Evolutionary conservation across 31 red algal genomes (phyloP), one percentile per base, ranked within the genome.

Genomic region (Endocladia muricata): DNA sequence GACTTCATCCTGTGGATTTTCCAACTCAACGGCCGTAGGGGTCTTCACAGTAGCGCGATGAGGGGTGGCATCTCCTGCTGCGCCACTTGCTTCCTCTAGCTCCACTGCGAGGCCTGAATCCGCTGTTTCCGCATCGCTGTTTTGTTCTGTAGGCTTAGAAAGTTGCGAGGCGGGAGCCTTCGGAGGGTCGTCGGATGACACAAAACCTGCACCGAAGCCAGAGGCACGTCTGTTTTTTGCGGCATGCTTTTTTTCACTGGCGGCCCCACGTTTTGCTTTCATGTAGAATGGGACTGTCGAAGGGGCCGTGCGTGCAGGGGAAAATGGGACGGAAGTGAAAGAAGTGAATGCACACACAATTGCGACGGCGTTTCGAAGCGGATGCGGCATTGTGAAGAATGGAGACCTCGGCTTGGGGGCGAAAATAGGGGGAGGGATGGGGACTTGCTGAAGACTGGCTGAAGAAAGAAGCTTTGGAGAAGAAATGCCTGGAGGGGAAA

Each of bases 21-120:
- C 68, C 63, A 87, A 37, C 48, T 35, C n/a, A 42, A 35, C 48
- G n/a, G 62, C 52, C 13, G 72, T 31, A 55, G 58, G 36, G 30
- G 52, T 23, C 3, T 23, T 19, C 0, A 76, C 61, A 8, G 64
- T 1, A 47, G 66, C 83, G 1, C 64, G 71, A 63, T 87, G 83
- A n/a, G 83, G 83, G 2, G 73, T 87, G 36, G 41, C 74, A 55
- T 87, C 73, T 43, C 83, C 83, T 22, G 55, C n/a, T 15, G 61
- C 83, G 48, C 83, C 83, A 15, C 73, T 73, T 1, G 74, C 56
- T 32, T 48, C 1, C 43, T 87, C 83, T 4, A 41, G n/a, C 21
- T 32, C 21, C 5, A n/a, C 55, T 7, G 28, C 55, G 49, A 22
- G 25, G 3, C 25, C 4, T 0, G 72, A 2, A 33, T 22, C 8